Conservation (phyloP, 768 basidiomycete species). For the Mycena filopes region DNA sequence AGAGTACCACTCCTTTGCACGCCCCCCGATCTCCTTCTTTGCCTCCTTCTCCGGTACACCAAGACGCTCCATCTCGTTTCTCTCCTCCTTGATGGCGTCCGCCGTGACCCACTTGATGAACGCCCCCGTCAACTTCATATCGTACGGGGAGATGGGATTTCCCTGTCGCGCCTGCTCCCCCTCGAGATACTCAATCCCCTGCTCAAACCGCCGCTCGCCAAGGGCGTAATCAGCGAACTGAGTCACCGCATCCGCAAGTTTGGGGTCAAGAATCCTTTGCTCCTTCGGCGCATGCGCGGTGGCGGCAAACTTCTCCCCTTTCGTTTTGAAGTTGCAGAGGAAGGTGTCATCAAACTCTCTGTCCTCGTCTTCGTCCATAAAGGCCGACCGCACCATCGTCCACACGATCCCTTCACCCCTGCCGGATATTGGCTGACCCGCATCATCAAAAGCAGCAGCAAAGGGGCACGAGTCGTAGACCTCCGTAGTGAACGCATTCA, state of each 20-base stretch:
- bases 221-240: conserved; percentile 34
- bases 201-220: conserved; percentile 33
- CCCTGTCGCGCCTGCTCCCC: conserved; percentile 31
- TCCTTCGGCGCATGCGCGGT: conserved; percentile 22
- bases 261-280: background rate
- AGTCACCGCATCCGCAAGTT: background rate
- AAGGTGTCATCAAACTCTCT: conserved; percentile 23
- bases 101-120: conserved; percentile 35
- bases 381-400: conserved; percentile 32
- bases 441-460: conserved; percentile 25
- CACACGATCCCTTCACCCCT: conserved; percentile 37
- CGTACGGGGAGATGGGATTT: conserved; percentile 3
- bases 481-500: conserved; percentile 34
- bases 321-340: conserved; percentile 38
- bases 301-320: conserved; percentile 30
- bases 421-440: conserved; percentile 26
- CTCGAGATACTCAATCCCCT: conserved; percentile 37
- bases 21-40: conserved; percentile 21
- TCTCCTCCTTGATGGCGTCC: conserved; percentile 36
- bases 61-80: conserved; percentile 33
- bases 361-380: conserved; percentile 19
- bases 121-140: conserved; percentile 29
- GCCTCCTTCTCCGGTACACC: conserved; percentile 32
- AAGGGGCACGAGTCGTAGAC: conserved; percentile 34
- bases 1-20: conserved; percentile 31